Base-by-base conservation (phyloP, 2,329 filamentous ascomycete species). In the Exophiala sp. region DNA sequence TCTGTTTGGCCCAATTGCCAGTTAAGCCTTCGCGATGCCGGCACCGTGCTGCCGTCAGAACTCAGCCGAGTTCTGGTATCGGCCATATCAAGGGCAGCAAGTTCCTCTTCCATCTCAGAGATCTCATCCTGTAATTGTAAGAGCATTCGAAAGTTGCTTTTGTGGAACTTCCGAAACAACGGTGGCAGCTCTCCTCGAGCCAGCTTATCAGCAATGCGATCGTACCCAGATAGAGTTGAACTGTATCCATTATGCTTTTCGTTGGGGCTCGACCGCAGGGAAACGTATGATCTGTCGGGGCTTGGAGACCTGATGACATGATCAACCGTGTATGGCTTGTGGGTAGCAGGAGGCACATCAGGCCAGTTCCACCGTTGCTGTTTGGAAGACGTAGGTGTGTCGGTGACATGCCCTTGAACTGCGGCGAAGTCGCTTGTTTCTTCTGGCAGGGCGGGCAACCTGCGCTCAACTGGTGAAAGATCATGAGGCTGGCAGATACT, bases 71-170 rank as follows among this genome's bases (percentile, higher is more conserved):
- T 38, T 66, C 66, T 47, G 71, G 68, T 57, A 69, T 69, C 54
- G 69, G 68, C 47, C 8, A 47, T 43, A 52, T 96, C 91, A 1
- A 94, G 71, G 0, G 77, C 75, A 14, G 82, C 80, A 1, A 96
- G 78, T 53, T 91, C 84, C 64, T 90, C 85, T 69, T 96, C 91
- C 35, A 95, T 75, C 63, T 92, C 87, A 29, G 79, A 78, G 14
- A 96, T 82, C 68, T 95, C 89, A 65, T 95, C 90, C 69, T 96
- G 91, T 12, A 95, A 77, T 58, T 94, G 85, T 0, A 96, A 76
- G 2, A 96, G 74, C 2, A 95, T 73, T 2, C 91, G 85, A 67
- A 95, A 90, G 63, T 94, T 91, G 14, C 96, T 73, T 9, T 83
- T 79, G 66, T 89, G 86, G 65, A 96, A 96, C 52, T 86, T 86